Conservation (phyloP, 441 rosid species). For the Erodium moschatum region DNA sequence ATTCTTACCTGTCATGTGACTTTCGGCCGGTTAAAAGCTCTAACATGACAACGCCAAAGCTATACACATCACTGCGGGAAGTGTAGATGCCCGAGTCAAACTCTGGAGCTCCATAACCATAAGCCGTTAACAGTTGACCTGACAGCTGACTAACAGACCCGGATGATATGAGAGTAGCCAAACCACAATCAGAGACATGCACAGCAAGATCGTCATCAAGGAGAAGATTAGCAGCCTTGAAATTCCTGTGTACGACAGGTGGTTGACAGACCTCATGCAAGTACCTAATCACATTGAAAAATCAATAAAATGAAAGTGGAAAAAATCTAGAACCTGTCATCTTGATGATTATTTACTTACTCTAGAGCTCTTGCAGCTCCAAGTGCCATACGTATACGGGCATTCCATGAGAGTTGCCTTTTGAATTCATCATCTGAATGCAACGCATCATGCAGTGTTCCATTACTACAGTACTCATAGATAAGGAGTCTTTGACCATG, state of each 20-base stretch:
- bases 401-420: conserved; percentile 62
- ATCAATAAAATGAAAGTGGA: no score
- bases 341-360: conserved; percentile 41
- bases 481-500: conserved; percentile 81
- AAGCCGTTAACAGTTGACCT: conserved; percentile 64
- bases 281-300: conserved; percentile 41
- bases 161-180: conserved; percentile 69
- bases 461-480: conserved; percentile 73
- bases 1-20: conserved; percentile 61
- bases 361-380: conserved; percentile 91
- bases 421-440: conserved; percentile 70
- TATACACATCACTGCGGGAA: conserved; percentile 71
- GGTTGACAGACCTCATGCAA: conserved; percentile 93
- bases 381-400: conserved; percentile 69
- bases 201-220: conserved; percentile 72
- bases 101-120: conserved; percentile 92
- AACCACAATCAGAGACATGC: conserved; percentile 79
- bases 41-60: conserved; percentile 95
- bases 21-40: conserved; percentile 90
- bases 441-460: conserved; percentile 71
- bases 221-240: conserved; percentile 34
- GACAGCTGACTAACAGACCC: conserved; percentile 91
- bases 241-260: conserved; percentile 55
- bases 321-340: background rate
- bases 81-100: conserved; percentile 84